phyloP scores from a whole-genome alignment of 139 green algal genomes.

The Chlamydomonas eustigma region DNA sequence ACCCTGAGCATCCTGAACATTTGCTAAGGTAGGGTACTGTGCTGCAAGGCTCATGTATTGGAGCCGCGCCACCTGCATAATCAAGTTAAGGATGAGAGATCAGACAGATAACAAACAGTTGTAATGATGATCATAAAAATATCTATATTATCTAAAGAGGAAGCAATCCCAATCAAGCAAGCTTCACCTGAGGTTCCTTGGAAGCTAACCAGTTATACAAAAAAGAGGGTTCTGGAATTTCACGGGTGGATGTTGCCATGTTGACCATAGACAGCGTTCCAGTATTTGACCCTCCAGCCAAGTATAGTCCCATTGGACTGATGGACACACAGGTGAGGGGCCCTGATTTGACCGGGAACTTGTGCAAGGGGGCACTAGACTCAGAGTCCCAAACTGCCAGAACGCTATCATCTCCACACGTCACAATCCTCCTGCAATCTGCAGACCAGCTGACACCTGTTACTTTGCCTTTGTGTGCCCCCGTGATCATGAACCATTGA shows the following conservation, averaged over 20 bases:
- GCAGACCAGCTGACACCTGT: slow-evolving; percentile 35
- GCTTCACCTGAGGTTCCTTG: slow-evolving; percentile 21
- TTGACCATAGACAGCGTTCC: slow-evolving; percentile 38
- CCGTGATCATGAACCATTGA: slow-evolving; percentile 38
- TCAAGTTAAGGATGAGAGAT: too few species aligned
- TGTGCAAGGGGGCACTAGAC: slow-evolving; percentile 29
- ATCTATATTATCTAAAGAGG: too few species aligned
- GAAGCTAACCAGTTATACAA: slow-evolving; percentile 40
- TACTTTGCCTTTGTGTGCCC: slow-evolving; percentile 35
- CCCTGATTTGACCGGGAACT: slow-evolving; percentile 33
- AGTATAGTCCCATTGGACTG: slow-evolving; percentile 16
- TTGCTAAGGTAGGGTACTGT: slow-evolving; percentile 26
- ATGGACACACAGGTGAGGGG: slow-evolving; percentile 30
- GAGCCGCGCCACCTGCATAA: slow-evolving; percentile 1
- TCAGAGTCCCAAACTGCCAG: slow-evolving; percentile 39
- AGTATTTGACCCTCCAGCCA: slow-evolving; percentile 22
- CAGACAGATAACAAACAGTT: too few species aligned
- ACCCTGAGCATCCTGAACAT: slow-evolving; percentile 35
- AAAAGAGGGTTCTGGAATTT: slow-evolving; percentile 37
- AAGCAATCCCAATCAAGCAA: too few species aligned
- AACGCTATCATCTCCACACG: slow-evolving; percentile 25
- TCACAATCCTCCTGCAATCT: slow-evolving; percentile 40
- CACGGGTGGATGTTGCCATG: slow-evolving; percentile 7
- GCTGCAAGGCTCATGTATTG: slow-evolving; percentile 24
- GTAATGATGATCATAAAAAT: too few species aligned